Base-by-base conservation (phyloP, 805 yeast species). In the Wickerhamomyces kurtzmanii region DNA sequence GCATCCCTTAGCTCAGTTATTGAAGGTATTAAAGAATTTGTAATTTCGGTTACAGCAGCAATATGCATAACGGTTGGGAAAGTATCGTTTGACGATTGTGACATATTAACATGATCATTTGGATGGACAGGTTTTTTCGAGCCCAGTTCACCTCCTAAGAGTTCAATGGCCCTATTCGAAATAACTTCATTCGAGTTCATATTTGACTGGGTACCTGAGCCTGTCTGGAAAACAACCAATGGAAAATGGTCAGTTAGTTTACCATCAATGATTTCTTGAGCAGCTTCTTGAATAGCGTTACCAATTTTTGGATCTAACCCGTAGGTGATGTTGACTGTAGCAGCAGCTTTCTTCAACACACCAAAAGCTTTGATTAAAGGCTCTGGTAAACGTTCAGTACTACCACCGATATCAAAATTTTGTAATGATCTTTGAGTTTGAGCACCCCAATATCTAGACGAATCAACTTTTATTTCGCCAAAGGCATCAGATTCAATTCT, bases 31-130 rank as follows among this genome's bases (percentile, higher is more conserved):
- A 91, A 69, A 23, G 67, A 64, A 51, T 70, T 49, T 30, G 78
- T 62, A 61, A 89, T 82, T 65, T 89, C 95, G 23, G 81, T 71
- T 38, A 87, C 96, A 12, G 97, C 96, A 32, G 98, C 96, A 60
- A 91, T 89, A 66, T 91, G 98, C 98, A 91, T 91, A 31, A 89
- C 98, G 20, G 98, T 87, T 43, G 98, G 98, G 82, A 91, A 91
- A 31, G 97, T 91, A 62, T 91, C 98, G 58, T 91, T 91, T 26
- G 96, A 85, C n/a, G 95, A 84, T 65, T 91, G 97, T 12, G 96
- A 83, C 84, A 85, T 87, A 70, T 91, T 91, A 49, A 87, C 93
- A 62, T 91, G 97, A 60, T 91, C 97, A 62, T 91, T 91, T 41
- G 98, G 98, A 62, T 91, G 98, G 31, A 91, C 95, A 18, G 95